Conservation (phyloP, 257 asterid genomes). For the Solanum lignicaule region DNA sequence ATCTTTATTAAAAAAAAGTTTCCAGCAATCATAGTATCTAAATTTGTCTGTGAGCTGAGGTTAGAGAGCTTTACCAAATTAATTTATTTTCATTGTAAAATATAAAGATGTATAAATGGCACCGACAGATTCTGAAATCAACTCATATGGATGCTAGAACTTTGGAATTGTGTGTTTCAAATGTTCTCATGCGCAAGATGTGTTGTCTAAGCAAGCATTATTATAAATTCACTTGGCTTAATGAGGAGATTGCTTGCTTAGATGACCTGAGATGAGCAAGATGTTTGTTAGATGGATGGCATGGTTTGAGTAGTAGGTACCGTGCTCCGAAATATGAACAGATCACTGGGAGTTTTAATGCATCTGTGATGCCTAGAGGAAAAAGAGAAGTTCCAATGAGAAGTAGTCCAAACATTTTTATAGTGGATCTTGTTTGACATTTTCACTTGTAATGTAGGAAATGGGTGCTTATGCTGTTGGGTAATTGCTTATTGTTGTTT, state of each 20-base stretch:
- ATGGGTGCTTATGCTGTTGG: background rate
- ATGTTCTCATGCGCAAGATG: too few species aligned
- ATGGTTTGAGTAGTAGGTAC: background rate
- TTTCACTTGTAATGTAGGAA: background rate
- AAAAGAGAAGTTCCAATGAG: background rate
- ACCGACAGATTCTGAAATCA: background rate
- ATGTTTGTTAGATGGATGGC: background rate
- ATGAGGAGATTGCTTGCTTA: too few species aligned
- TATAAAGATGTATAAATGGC: background rate
- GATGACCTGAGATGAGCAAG: background rate
- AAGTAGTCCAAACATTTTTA: background rate
- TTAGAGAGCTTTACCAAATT: background rate
- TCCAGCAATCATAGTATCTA: background rate
- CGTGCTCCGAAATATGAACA: background rate
- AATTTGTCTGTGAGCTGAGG: background rate
- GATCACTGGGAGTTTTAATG: background rate
- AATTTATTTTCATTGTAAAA: background rate
- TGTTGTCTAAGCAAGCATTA: too few species aligned
- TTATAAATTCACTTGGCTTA: too few species aligned
- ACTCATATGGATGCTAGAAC: background rate
- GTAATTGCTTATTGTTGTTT: background rate
- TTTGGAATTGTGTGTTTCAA: background rate
- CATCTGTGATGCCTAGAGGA: background rate
- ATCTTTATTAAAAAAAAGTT: background rate
- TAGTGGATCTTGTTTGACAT: background rate